Conservation (phyloP, 1,139 yeast genomes). For the Hyphopichia wangnamkhiaoensis region DNA sequence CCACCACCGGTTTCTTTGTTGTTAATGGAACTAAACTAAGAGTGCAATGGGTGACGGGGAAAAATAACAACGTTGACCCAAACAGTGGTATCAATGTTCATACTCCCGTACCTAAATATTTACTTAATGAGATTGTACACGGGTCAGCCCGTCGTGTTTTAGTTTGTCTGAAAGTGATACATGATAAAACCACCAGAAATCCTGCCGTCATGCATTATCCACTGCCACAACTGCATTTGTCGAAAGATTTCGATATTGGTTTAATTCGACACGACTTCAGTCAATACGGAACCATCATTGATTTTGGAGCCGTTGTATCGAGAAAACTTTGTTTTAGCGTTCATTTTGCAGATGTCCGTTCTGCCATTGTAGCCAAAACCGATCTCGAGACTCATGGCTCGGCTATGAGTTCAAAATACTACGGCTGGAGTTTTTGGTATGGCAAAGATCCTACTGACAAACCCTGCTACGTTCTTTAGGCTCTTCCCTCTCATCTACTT, state of each 20-base stretch:
- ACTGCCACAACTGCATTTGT: constrained; percentile 31
- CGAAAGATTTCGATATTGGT: constrained; percentile 28
- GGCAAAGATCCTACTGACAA: constrained; percentile 69
- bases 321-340: constrained; percentile 62
- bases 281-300: constrained; percentile 61
- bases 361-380: constrained; percentile 66
- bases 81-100: constrained; percentile 25
- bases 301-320: constrained; percentile 67
- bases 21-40: constrained; percentile 57
- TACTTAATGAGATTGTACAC: constrained; percentile 28
- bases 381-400: constrained; percentile 38
- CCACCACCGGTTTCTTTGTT: constrained; percentile 53
- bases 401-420: constrained; percentile 47
- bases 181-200: constrained; percentile 20
- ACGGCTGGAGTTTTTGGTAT: constrained; percentile 64
- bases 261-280: constrained; percentile 51
- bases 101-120: constrained; percentile 25
- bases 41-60: constrained; percentile 40
- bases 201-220: constrained; percentile 31
- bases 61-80: constrained; percentile 22
- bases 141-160: constrained; percentile 38
- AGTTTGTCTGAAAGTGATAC: constrained; percentile 30
- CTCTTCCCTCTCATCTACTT: too few species aligned
- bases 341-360: constrained; percentile 59
- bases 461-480: constrained; percentile 31